Evolutionary conservation across 345 rosid genomes (phyloP), one percentile per base, ranked within the genome.

Genomic region (Theobroma cacao): DNA sequence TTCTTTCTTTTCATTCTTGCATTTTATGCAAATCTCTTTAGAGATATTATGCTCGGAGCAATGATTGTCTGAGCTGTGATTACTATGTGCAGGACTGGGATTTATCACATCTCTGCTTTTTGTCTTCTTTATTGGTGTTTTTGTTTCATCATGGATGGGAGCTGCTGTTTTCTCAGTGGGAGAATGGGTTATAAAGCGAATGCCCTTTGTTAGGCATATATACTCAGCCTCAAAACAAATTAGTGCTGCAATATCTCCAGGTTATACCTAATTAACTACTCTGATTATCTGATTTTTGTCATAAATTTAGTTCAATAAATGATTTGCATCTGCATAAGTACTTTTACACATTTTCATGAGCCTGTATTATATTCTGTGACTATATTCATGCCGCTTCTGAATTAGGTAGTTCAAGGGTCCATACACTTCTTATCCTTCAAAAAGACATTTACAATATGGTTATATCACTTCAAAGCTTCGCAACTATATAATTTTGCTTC

Each of bases 191-290:
- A 91, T 91, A 60, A 87, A 84, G 83, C 82, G 82, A 71, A 89
- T 91, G 95, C 93, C 93, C 31, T 86, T 91, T 63, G 87, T 90
- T 40, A 91, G 78, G 84, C 95, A 91, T 78, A 38, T 91, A 73
- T 90, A 88, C 82, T 90, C 92, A 4, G 93, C 95, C 43, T 90
- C 92, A 63, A 91, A 91, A 79, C 93, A 91, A 80, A 91, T 91
- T n/a, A 90, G 93, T 81, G 82, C 93, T 48, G 95, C 93, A 2
- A 79, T 91, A 79, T 90, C 95, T 78, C 92, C 93, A 84, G 95
- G 95, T 91, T 75, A 77, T 28, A 8, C 31, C 30, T 24, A 33
- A 53, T 70, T 58, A 53, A 22, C 50, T 65, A 14, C 24, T 80
- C 9, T 76, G 43, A 52, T 72, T 10, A 28, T 20, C 63, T 18